Conservation (phyloP, 441 rosid species). For the Pelargonium fulgidum region DNA sequence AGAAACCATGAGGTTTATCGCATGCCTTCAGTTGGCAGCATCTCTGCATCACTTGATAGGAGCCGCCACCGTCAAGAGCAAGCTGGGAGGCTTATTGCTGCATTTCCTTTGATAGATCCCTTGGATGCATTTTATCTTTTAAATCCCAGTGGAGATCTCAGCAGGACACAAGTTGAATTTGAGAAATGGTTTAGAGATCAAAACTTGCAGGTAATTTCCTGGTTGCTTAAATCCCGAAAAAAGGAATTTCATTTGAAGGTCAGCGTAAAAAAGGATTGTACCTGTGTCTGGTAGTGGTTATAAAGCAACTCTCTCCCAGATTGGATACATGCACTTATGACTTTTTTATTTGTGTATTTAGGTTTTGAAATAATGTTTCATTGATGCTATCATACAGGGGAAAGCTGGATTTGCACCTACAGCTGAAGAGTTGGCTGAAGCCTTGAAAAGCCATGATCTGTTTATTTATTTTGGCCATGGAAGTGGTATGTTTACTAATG, state of each 20-base stretch:
- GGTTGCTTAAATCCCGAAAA: neutral
- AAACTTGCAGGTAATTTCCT: constrained; percentile 59
- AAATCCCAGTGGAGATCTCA: constrained; percentile 90
- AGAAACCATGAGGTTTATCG: constrained; percentile 92
- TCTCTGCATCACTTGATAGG: constrained; percentile 47
- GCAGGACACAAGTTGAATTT: constrained; percentile 53
- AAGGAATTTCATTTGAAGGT: no score
- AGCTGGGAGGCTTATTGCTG: constrained; percentile 26
- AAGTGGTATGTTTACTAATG: constrained; percentile 51
- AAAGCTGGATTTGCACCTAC: constrained; percentile 74
- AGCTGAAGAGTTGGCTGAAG: constrained; percentile 57
- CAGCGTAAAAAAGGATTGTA: neutral
- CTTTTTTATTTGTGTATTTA: neutral
- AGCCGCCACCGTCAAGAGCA: constrained; percentile 38
- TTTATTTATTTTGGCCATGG: constrained; percentile 90
- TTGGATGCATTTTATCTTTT: constrained; percentile 83
- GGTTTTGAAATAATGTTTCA: constrained; percentile 9
- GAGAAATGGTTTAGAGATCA: constrained; percentile 74
- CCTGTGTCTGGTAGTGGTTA: neutral
- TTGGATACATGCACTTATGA: neutral
- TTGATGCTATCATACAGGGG: constrained; percentile 42
- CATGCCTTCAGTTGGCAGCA: constrained; percentile 88
- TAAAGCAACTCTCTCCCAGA: neutral
- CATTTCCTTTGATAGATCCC: constrained; percentile 83
- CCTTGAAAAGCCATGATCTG: constrained; percentile 77